Evolutionary conservation across 345 rosid genomes (phyloP), one percentile per base, ranked within the genome.

Genomic region (Salix arbutifolia): DNA sequence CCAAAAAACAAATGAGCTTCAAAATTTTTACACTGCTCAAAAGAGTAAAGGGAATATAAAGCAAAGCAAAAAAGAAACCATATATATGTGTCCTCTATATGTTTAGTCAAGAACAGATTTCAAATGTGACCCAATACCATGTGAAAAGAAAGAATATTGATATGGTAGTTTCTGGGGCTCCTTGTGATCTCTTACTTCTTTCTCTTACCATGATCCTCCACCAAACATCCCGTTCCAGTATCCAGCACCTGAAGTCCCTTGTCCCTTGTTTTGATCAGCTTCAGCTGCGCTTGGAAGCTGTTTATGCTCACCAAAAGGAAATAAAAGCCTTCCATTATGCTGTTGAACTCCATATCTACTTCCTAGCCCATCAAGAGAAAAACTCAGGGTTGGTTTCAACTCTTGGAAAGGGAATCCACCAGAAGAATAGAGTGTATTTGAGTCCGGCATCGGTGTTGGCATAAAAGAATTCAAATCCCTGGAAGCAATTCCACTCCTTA

Each of bases 321-420:
- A 86, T 46, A 86, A 83, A 70, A 79, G 66, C 76, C 84, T 83
- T 70, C 89, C 89, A 21, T 61, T 80, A 79, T 77, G 85, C 38
- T 86, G 88, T 66, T 83, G 85, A 42, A 69, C 76, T 11, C 82
- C 83, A 38, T 82, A 71, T 69, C 87, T 78, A 53, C 69, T 83
- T 56, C 77, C 88, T 66, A 79, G 77, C 70, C 86, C 89, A 74
- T 88, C 89, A 28, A 86, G 74, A 2, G 87, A 70, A 66, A 88
- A 88, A 77, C 78, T 75, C 21, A 88, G 79, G n/a, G 71, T 80
- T 74, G 88, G 88, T 38, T 86, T 88, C 66, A 84, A 78, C 19
- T 88, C 89, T 77, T 84, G 90, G 81, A 83, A 65, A 21, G 88
- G 74, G 58, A 79, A 84, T 50, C 86, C 86, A 7, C 86, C 86